These are phyloP conservation scores for Castanea mollissima DNA, from an alignment of 306 rosid species.

Conservation along the genomic window DNA sequence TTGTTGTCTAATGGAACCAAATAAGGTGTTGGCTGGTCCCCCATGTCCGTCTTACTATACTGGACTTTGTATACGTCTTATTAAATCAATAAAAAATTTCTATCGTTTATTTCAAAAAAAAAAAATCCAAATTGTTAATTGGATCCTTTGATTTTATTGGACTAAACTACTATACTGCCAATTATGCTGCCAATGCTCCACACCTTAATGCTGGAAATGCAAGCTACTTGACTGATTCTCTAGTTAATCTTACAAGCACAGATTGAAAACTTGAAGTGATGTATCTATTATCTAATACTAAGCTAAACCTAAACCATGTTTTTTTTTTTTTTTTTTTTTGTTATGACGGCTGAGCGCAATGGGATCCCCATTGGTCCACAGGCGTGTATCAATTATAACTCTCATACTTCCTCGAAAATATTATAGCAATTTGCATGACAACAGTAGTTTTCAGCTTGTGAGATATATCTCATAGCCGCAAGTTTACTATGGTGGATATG, in stretches of 20 bases:
- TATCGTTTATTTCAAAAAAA: too few relatives aligned
- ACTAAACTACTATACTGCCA: conserved; percentile 31
- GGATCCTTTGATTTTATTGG: conserved; percentile 35
- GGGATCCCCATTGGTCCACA: conserved; percentile 41
- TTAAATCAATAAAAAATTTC: too few relatives aligned
- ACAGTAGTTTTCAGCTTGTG: too few relatives aligned
- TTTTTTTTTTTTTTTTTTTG: neutral
- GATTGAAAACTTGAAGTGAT: neutral
- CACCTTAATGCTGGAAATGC: neutral
- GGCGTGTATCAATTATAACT: neutral
- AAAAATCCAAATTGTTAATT: neutral
- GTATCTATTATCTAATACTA: neutral
- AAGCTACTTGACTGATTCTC: conserved; percentile 26
- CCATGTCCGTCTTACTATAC: too few relatives aligned
- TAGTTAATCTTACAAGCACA: conserved; percentile 12
- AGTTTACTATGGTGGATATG: too few relatives aligned
- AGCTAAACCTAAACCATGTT: neutral
- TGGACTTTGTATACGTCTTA: too few relatives aligned
- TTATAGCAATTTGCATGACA: too few relatives aligned
- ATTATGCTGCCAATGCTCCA: conserved; percentile 17
- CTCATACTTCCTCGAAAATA: too few relatives aligned
- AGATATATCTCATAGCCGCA: too few relatives aligned
- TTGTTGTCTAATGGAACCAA: too few relatives aligned
- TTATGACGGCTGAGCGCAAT: conserved; percentile 22
- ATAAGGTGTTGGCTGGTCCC: too few relatives aligned